phyloP scores from a whole-genome alignment of 169 alveolate genomes.

The Plasmodium fragile region DNA sequence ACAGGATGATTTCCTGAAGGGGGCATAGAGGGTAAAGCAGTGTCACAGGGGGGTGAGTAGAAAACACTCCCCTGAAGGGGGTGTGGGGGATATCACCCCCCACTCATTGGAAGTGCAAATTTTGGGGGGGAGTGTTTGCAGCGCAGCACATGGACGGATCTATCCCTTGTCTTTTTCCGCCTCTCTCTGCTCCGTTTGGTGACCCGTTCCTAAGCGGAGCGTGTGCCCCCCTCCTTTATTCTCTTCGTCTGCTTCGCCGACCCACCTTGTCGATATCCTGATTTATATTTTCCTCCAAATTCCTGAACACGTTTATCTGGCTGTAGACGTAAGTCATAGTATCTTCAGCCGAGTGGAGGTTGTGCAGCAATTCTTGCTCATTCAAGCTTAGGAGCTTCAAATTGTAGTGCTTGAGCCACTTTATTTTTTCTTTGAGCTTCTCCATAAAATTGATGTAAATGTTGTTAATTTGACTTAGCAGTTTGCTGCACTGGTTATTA shows the following conservation, averaged over 20 bases:
- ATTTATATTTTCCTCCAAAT: constrained; percentile 60
- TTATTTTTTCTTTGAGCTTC: constrained; percentile 70
- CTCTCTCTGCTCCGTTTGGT: neutral
- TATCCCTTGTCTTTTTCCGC: neutral
- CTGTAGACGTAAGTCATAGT: constrained; percentile 59
- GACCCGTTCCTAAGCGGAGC: neutral
- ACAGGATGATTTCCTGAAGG: constrained; percentile 41
- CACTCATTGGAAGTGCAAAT: neutral
- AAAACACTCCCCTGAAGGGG: neutral
- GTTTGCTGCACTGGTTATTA: constrained; percentile 50
- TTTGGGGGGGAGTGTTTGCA: neutral
- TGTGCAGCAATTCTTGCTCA: constrained; percentile 30
- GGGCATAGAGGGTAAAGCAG: neutral
- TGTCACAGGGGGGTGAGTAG: neutral
- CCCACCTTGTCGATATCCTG: constrained; percentile 70
- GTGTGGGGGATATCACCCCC: neutral
- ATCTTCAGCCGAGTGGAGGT: constrained; percentile 51
- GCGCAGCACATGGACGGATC: neutral
- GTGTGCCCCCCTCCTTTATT: neutral
- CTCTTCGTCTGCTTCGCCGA: neutral
- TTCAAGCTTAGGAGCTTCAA: constrained; percentile 39
- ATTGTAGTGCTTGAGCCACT: constrained; percentile 68
- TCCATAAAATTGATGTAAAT: constrained; percentile 73
- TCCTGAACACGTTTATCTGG: constrained; percentile 49
- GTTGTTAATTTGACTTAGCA: constrained; percentile 56